A percentile compares a stretch with the other conserved stretches of the same genome.
phyloP scores from a whole-genome alignment of 2,329 filamentous ascomycete species.

The Paramyrothecium roridum region DNA sequence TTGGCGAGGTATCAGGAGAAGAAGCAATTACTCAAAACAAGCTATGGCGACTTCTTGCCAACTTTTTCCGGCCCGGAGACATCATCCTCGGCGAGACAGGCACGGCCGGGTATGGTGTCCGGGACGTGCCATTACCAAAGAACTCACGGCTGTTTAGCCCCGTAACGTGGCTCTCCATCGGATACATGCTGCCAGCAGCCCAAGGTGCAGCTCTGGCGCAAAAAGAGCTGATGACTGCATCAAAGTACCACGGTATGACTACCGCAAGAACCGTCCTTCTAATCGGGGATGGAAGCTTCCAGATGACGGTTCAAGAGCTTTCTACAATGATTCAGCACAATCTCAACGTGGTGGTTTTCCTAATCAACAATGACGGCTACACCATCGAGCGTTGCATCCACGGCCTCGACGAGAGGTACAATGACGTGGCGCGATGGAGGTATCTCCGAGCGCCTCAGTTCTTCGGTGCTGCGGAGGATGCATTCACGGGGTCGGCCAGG shows the following conservation, averaged over 20 bases:
- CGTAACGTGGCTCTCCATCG: conserved; percentile 58
- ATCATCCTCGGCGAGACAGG: conserved; percentile 57
- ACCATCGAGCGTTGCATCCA: conserved; percentile 58
- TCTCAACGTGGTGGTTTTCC: conserved; percentile 45
- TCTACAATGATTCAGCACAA: conserved; percentile 57
- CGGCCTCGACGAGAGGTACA: conserved; percentile 49
- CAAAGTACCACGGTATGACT: conserved; percentile 11
- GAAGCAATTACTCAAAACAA: conserved; percentile 43
- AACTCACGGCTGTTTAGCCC: conserved; percentile 44
- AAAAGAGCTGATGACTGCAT: conserved; percentile 32
- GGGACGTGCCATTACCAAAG: conserved; percentile 45
- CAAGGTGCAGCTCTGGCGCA: conserved; percentile 55
- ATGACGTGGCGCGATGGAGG: conserved; percentile 51
- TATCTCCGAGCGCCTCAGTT: conserved; percentile 45
- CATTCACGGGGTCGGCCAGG: conserved; percentile 33
- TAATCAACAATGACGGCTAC: conserved; percentile 59
- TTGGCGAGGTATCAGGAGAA: conserved; percentile 12
- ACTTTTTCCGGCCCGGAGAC: conserved; percentile 48
- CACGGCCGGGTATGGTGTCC: conserved; percentile 52
- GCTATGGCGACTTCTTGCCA: conserved; percentile 43
- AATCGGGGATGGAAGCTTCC: conserved; percentile 62
- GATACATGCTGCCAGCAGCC: conserved; percentile 57
- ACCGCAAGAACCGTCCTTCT: conserved; percentile 46
- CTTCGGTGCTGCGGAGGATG: conserved; percentile 41
- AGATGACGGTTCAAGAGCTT: conserved; percentile 65